These are phyloP conservation scores for Boletellus ananiceps DNA, from an alignment of 768 basidiomycete species.

Conservation along the genomic window DNA sequence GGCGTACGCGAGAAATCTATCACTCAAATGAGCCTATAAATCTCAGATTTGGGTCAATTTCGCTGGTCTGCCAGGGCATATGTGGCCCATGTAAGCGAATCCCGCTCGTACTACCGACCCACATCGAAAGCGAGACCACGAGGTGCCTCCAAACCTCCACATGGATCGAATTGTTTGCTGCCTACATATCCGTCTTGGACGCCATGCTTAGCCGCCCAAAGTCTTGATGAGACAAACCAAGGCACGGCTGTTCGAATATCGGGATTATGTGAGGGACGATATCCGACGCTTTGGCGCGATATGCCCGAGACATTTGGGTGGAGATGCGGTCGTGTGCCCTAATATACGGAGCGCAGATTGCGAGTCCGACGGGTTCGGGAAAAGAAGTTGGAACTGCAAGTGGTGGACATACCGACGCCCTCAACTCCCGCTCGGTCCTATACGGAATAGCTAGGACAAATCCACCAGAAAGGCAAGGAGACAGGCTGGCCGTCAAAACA, in stretches of 20 bases:
- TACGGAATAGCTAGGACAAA: not conserved
- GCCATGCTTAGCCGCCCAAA: slow-evolving; percentile 6
- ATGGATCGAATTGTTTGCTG: not conserved
- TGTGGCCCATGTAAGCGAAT: slow-evolving; percentile 22
- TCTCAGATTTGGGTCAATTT: slow-evolving; percentile 28
- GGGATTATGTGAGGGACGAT: not conserved
- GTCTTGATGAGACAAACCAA: slow-evolving; percentile 3
- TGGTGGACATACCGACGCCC: not conserved
- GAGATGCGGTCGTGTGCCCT: not conserved
- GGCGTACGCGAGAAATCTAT: slow-evolving; percentile 15
- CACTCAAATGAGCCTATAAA: slow-evolving; percentile 19
- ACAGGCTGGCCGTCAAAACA: not conserved
- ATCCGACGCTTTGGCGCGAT: slow-evolving; percentile 6
- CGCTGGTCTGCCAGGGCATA: slow-evolving; percentile 5
- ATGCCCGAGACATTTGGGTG: not conserved
- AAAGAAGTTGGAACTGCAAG: not conserved
- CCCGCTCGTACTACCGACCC: not conserved
- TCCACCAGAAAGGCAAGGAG: not conserved
- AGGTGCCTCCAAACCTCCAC: not conserved
- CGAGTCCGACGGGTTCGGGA: not conserved
- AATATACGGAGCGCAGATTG: not conserved
- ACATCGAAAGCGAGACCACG: not conserved
- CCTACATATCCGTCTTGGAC: not conserved
- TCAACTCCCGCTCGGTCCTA: not conserved
- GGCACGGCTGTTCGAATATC: not conserved